phyloP scores from a whole-genome alignment of 2,329 filamentous ascomycete species.

The Ceratocystiopsis minuta region DNA sequence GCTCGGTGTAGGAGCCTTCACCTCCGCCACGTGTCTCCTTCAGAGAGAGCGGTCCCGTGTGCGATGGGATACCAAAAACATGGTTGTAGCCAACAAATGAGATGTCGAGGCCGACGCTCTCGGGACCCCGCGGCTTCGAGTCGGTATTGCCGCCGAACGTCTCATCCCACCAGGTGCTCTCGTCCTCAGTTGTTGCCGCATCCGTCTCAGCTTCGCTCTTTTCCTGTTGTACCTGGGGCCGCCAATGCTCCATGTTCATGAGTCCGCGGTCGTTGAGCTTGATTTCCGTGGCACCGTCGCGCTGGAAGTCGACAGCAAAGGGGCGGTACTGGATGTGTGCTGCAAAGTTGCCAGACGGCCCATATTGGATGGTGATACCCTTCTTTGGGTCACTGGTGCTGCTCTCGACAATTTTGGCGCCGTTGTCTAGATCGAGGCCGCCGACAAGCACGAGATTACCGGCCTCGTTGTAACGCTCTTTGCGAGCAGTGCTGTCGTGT shows the following conservation, averaged over 20 bases:
- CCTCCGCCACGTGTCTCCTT: slow-evolving; percentile 83
- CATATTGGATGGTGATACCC: slow-evolving; percentile 63
- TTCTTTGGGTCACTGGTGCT: slow-evolving; percentile 20
- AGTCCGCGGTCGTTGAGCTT: slow-evolving; percentile 80
- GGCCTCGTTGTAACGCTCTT: slow-evolving; percentile 88
- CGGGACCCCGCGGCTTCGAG: slow-evolving; percentile 82
- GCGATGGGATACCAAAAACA: slow-evolving; percentile 87
- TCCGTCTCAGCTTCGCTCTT: slow-evolving; percentile 27
- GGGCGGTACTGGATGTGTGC: slow-evolving; percentile 70
- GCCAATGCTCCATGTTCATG: slow-evolving; percentile 91
- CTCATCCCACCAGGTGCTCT: slow-evolving; percentile 97
- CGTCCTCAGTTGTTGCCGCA: slow-evolving; percentile 41
- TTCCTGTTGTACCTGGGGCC: slow-evolving; percentile 58
- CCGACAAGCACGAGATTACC: slow-evolving; percentile 76
- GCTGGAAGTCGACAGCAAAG: slow-evolving; percentile 71
- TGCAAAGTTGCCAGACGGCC: slow-evolving; percentile 57
- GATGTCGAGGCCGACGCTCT: slow-evolving; percentile 82
- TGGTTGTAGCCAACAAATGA: slow-evolving; percentile 81
- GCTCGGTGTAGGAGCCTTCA: slow-evolving; percentile 67
- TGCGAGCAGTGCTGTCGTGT: slow-evolving; percentile 66
- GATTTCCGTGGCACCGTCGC: slow-evolving; percentile 65
- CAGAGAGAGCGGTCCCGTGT: slow-evolving; percentile 72
- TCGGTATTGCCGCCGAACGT: slow-evolving; percentile 90
- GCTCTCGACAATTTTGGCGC: slow-evolving; percentile 55
- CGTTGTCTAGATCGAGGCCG: slow-evolving; percentile 53